phyloP scores from a whole-genome alignment of 768 basidiomycete genomes.

The Suillus discolor region DNA sequence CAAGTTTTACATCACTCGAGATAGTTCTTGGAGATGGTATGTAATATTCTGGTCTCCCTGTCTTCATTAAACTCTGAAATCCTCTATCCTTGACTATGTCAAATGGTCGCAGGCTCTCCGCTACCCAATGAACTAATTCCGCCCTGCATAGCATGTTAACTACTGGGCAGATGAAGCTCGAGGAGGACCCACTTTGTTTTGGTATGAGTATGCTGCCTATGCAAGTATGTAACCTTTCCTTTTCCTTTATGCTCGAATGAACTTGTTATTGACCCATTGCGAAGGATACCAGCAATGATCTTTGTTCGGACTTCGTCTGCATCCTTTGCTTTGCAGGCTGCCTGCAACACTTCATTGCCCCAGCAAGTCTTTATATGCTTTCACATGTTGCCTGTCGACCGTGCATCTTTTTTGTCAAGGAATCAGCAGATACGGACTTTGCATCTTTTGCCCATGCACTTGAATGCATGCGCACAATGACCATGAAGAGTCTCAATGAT shows the following conservation, averaged over 20 bases:
- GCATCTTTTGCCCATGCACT: too few relatives aligned
- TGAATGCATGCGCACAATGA: too few relatives aligned
- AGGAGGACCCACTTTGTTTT: slow-evolving; percentile 22
- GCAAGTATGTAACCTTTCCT: slow-evolving; percentile 32
- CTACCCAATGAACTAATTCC: slow-evolving; percentile 37
- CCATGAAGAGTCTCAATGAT: too few relatives aligned
- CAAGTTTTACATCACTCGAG: too few relatives aligned
- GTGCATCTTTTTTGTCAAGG: slow-evolving; percentile 27
- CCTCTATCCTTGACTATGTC: too few relatives aligned
- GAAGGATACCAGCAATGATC: slow-evolving; percentile 1
- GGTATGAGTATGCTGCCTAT: slow-evolving; percentile 24
- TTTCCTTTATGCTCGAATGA: slow-evolving; percentile 30
- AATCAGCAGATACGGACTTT: slow-evolving; percentile 3
- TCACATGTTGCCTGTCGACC: slow-evolving; percentile 33
- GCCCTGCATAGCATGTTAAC: slow-evolving; percentile 18
- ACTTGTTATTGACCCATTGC: slow-evolving; percentile 24
- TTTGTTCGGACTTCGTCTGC: slow-evolving; percentile 3
- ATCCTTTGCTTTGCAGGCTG: slow-evolving; percentile 20
- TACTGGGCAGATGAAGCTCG: background rate
- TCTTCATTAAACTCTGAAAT: too few relatives aligned
- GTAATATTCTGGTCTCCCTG: too few relatives aligned
- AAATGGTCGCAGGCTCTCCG: slow-evolving; percentile 34
- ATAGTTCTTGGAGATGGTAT: too few relatives aligned
- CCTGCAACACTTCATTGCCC: slow-evolving; percentile 24
- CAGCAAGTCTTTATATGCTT: slow-evolving; percentile 37